Conservation (phyloP, 1,139 yeast species). For the Geotrichum carabidarum region DNA sequence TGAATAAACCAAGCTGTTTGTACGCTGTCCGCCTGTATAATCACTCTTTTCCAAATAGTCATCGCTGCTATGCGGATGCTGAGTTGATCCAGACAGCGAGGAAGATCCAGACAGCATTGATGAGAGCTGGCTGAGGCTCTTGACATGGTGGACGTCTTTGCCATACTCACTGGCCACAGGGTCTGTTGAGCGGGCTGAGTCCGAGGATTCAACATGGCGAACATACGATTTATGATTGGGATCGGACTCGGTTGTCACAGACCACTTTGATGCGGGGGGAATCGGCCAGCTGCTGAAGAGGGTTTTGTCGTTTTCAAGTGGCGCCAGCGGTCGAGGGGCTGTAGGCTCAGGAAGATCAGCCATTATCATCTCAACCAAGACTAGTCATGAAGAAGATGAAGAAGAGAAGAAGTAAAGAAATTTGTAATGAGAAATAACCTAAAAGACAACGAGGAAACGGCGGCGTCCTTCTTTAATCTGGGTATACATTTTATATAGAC, state of each 20-base stretch:
- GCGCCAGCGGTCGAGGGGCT: too few relatives aligned
- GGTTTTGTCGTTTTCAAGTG: too few relatives aligned
- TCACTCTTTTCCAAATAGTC: too few relatives aligned
- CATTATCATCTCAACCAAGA: too few relatives aligned
- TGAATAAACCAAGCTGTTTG: too few relatives aligned
- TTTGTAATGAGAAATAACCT: background rate
- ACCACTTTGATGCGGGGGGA: too few relatives aligned
- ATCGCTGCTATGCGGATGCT: constrained; percentile 2
- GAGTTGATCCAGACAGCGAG: constrained; percentile 26
- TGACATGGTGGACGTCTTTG: background rate
- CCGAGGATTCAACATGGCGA: constrained; percentile 13
- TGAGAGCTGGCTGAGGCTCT: constrained; percentile 26
- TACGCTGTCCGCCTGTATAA: too few relatives aligned
- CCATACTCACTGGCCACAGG: background rate
- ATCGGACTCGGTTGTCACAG: constrained; percentile 3
- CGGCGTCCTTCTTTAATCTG: too few relatives aligned
- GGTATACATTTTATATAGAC: too few relatives aligned
- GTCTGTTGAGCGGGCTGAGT: constrained; percentile 10
- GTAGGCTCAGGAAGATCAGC: too few relatives aligned
- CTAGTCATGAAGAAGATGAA: background rate
- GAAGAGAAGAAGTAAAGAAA: background rate
- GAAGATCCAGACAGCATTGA: constrained; percentile 31
- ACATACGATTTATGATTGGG: constrained; percentile 14
- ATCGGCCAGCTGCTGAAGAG: too few relatives aligned
- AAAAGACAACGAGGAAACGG: too few relatives aligned